Conservation (phyloP, 1,284 basidiomycete species). For the Ganoderma resinaceum region DNA sequence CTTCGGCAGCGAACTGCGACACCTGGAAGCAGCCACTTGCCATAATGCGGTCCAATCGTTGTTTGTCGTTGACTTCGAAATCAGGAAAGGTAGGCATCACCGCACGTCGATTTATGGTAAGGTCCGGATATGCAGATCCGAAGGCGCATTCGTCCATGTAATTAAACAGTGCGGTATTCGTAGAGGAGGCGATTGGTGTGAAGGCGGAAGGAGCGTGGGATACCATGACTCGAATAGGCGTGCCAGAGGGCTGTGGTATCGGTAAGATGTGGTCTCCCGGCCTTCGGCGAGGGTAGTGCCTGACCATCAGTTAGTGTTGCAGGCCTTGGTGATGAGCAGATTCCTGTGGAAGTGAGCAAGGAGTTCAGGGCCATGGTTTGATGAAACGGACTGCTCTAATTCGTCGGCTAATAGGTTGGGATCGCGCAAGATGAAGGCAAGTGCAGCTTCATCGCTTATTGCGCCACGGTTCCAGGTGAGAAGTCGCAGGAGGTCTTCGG, state of each 20-base stretch:
- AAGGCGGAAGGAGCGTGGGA: too few species aligned
- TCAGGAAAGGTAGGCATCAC: background rate
- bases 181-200: background rate
- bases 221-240: background rate
- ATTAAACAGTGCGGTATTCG: background rate
- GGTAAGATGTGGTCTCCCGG: too few species aligned
- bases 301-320: too few species aligned
- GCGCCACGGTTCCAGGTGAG: background rate
- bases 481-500: background rate
- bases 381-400: background rate
- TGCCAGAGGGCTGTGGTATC: background rate
- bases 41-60: too few species aligned
- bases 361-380: background rate
- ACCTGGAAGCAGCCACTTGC: background rate
- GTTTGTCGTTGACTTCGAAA: too few species aligned
- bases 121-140: background rate
- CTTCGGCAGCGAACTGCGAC: background rate
- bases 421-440: background rate
- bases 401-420: background rate
- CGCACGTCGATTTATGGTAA: background rate
- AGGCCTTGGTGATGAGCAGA: too few species aligned
- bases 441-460: background rate
- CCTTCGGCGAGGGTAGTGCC: too few species aligned
- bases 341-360: too few species aligned
- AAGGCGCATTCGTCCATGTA: background rate